Evolutionary conservation across 1,284 basidiomycete genomes (phyloP).

Genomic region (Tilletia caries): DNA sequence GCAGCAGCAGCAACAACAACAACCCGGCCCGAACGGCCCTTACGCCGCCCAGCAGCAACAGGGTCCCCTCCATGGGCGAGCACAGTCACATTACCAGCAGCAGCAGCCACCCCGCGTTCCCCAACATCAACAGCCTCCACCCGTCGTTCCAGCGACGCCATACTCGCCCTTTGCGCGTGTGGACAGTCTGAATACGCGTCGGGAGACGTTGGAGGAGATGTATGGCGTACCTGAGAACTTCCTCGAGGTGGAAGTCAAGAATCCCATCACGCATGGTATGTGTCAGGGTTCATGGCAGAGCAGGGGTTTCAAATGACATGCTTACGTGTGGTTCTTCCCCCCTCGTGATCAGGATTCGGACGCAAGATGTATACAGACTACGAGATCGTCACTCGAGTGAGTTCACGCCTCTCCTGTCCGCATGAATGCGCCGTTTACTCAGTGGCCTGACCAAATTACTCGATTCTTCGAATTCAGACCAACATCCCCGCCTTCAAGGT

Average conservation of each 20-base stretch:
- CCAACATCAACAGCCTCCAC: not conserved
- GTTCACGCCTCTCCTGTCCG: slow-evolving; percentile 34
- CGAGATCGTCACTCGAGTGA: slow-evolving; percentile 92
- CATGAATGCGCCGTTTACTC: not conserved
- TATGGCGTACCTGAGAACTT: slow-evolving; percentile 85
- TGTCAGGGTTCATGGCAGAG: too few relatives aligned
- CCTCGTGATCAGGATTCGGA: slow-evolving; percentile 42
- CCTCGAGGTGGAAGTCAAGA: slow-evolving; percentile 94
- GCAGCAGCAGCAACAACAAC: not conserved
- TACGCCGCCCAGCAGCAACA: not conserved
- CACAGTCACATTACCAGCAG: not conserved
- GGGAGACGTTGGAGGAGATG: slow-evolving; percentile 76
- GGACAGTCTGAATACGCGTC: slow-evolving; percentile 35
- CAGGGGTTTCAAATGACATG: too few relatives aligned
- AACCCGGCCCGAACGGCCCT: not conserved
- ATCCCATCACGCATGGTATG: slow-evolving; percentile 92
- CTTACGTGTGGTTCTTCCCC: too few relatives aligned
- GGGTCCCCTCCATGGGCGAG: not conserved
- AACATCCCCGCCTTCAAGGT: slow-evolving; percentile 99
- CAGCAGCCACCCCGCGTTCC: not conserved
- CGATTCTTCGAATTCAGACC: too few relatives aligned
- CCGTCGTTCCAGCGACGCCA: slow-evolving; percentile 22
- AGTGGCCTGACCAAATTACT: too few relatives aligned
- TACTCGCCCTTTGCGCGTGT: slow-evolving; percentile 52
- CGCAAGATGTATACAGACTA: slow-evolving; percentile 99